These are phyloP conservation scores for Beauveria brongniartii DNA, from an alignment of 2,329 filamentous ascomycete species.

Conservation along the genomic window DNA sequence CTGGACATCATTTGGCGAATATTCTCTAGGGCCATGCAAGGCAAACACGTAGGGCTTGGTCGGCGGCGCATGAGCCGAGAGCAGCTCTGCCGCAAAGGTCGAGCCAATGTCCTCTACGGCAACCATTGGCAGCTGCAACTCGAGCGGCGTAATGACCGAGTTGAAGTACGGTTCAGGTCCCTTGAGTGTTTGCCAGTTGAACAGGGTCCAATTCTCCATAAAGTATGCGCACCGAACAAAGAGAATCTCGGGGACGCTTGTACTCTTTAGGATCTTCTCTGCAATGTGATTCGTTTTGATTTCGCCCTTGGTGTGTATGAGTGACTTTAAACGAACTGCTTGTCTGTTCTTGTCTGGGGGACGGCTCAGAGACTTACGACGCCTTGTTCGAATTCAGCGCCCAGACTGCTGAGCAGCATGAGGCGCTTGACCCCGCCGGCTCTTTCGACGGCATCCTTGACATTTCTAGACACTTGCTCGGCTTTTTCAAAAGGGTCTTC, in stretches of 20 bases:
- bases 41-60: conserved; percentile 23
- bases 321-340: not conserved
- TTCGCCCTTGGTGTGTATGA: conserved; percentile 21
- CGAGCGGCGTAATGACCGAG: conserved; percentile 26
- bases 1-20: conserved; percentile 23
- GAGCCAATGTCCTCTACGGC: conserved; percentile 19
- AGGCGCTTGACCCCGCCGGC: conserved; percentile 21
- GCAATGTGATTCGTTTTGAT: conserved; percentile 27
- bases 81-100: conserved; percentile 19
- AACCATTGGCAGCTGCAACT: conserved; percentile 25
- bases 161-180: conserved; percentile 22
- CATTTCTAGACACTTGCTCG: conserved; percentile 14
- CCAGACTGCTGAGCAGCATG: conserved; percentile 24
- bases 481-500: conserved; percentile 12
- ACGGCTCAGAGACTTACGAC: conserved; percentile 18
- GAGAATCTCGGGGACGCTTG: conserved; percentile 18
- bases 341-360: too few relatives aligned
- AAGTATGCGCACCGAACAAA: conserved; percentile 28
- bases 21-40: conserved; percentile 22
- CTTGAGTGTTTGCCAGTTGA: conserved; percentile 19
- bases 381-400: conserved; percentile 25
- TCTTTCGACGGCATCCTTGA: conserved; percentile 20
- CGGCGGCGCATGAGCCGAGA: conserved; percentile 15
- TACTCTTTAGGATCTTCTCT: conserved; percentile 18
- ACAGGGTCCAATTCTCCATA: conserved; percentile 31